These are phyloP conservation scores for Suillus fuscotomentosus DNA, from an alignment of 768 basidiomycete species.

Conservation along the genomic window DNA sequence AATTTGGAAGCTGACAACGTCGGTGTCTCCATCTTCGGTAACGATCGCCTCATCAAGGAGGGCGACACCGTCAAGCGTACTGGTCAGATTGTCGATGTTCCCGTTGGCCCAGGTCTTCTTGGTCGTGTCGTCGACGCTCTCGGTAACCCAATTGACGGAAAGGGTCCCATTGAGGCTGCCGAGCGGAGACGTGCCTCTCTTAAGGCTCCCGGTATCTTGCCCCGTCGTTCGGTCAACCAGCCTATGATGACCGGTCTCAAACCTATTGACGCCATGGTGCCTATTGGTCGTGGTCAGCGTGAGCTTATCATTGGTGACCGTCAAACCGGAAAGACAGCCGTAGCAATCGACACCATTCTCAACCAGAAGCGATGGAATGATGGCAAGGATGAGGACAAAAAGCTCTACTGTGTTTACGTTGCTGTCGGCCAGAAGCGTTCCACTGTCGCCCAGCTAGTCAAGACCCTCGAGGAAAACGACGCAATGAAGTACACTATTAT, in stretches of 20 bases:
- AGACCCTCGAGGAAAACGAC: slow-evolving; percentile 99
- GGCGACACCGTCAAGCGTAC: slow-evolving; percentile 99
- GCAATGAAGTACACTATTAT: slow-evolving; percentile 99
- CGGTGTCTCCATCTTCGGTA: slow-evolving; percentile 99
- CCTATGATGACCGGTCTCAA: slow-evolving; percentile 99
- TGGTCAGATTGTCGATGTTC: slow-evolving; percentile 99
- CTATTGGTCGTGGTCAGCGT: slow-evolving; percentile 99
- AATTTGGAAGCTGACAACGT: slow-evolving; percentile 99
- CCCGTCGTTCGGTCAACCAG: slow-evolving; percentile 99
- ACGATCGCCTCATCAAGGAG: slow-evolving; percentile 98
- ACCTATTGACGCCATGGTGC: slow-evolving; percentile 99
- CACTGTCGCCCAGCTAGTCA: slow-evolving; percentile 98
- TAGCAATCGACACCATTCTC: slow-evolving; percentile 99
- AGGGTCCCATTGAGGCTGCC: slow-evolving; percentile 91
- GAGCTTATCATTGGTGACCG: slow-evolving; percentile 99
- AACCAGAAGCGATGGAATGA: slow-evolving; percentile 99
- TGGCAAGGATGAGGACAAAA: slow-evolving; percentile 93
- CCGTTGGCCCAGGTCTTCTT: slow-evolving; percentile 94
- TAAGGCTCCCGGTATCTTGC: slow-evolving; percentile 99
- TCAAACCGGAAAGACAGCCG: slow-evolving; percentile 99
- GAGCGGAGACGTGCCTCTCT: slow-evolving; percentile 97
- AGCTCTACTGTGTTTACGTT: slow-evolving; percentile 99
- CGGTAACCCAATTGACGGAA: slow-evolving; percentile 99
- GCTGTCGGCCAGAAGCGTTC: slow-evolving; percentile 99
- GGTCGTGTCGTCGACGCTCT: slow-evolving; percentile 99